These are phyloP conservation scores for Colletotrichum sp. DNA, from an alignment of 2,329 filamentous ascomycete species.

Conservation along the genomic window DNA sequence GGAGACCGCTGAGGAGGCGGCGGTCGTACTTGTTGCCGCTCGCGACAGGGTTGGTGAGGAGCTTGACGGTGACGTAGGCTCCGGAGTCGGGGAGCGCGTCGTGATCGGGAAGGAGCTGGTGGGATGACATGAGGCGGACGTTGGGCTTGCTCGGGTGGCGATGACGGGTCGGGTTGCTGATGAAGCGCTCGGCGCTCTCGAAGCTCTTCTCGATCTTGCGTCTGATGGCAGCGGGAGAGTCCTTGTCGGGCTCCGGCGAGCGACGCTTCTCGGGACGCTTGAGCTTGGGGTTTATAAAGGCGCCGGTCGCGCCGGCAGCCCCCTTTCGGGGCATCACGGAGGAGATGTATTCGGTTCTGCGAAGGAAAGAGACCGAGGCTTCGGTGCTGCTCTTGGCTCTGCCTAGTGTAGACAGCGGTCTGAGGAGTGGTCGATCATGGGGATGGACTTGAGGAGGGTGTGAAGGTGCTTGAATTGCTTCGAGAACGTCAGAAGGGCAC, in stretches of 20 bases:
- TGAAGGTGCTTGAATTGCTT: conserved; percentile 83
- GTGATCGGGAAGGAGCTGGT: conserved; percentile 68
- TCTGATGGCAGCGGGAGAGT: conserved; percentile 70
- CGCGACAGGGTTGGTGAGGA: conserved; percentile 68
- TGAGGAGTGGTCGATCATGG: conserved; percentile 82
- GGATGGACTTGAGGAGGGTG: conserved; percentile 77
- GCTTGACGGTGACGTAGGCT: conserved; percentile 74
- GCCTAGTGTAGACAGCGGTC: conserved; percentile 82
- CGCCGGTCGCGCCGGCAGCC: conserved; percentile 45
- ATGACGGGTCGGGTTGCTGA: conserved; percentile 59
- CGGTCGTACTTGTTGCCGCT: conserved; percentile 59
- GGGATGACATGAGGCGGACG: conserved; percentile 59
- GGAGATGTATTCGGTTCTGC: conserved; percentile 94
- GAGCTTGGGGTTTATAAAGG: conserved; percentile 34
- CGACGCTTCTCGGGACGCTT: conserved; percentile 46
- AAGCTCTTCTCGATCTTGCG: conserved; percentile 71
- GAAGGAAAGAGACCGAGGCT: conserved; percentile 87
- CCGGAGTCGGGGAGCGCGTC: conserved; percentile 74
- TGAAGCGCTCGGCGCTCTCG: conserved; percentile 55
- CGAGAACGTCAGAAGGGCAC: conserved; percentile 19
- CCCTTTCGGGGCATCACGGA: conserved; percentile 61
- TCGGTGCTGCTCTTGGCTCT: conserved; percentile 77
- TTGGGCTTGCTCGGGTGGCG: conserved; percentile 58
- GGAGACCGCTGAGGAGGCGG: conserved; percentile 65
- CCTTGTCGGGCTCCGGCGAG: conserved; percentile 64